Evolutionary conservation across 83 land plant genomes (phyloP), one percentile per base, ranked within the genome.

Genomic region (Diphasiastrum complanatum): DNA sequence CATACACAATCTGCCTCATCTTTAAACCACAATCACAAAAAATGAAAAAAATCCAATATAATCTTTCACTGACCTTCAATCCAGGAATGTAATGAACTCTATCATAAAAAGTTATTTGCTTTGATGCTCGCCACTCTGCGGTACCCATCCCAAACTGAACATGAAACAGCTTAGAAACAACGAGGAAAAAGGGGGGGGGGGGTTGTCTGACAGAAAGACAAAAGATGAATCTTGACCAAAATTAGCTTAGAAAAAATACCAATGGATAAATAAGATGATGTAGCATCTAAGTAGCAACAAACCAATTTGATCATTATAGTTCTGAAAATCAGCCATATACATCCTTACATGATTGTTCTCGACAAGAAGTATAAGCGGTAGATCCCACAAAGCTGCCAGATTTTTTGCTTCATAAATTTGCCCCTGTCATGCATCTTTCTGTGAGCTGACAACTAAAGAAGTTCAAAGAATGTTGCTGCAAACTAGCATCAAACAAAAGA

Each of bases 131-230:
- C 74, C 74, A 69, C 48, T 75, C 78, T 54, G 78, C 78, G 24
- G 78, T 75, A 11, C 78, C 76, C 78, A 75, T 75, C n/a, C 78
- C 78, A 75, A 46, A 75, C 78, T 75, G 66, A 47, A 10, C 16
- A 51, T 28, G 28, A 28, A 6, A 38, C 50, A 46, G 52, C 14
- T n/a, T 60, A 45, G 58, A 19, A 33, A 33, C 8, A 26, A 56
- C 11, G 8, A 33, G 62, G 14, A 29, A 45, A 19, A n/a, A 45
- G 5, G 4, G 19, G 32, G n/a, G n/a, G n/a, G n/a, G n/a, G n/a
- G n/a, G n/a, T n/a, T n/a, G n/a, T n/a, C n/a, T n/a, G n/a, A n/a
- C n/a, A n/a, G n/a, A n/a, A n/a, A n/a, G n/a, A n/a, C n/a, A n/a
- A n/a, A n/a, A n/a, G n/a, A n/a, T n/a, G n/a, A n/a, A n/a, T n/a